These are phyloP conservation scores for Phaeodactylum tricornutum DNA, from an alignment of 108 stramenopile genomes.

Conservation along the genomic window DNA sequence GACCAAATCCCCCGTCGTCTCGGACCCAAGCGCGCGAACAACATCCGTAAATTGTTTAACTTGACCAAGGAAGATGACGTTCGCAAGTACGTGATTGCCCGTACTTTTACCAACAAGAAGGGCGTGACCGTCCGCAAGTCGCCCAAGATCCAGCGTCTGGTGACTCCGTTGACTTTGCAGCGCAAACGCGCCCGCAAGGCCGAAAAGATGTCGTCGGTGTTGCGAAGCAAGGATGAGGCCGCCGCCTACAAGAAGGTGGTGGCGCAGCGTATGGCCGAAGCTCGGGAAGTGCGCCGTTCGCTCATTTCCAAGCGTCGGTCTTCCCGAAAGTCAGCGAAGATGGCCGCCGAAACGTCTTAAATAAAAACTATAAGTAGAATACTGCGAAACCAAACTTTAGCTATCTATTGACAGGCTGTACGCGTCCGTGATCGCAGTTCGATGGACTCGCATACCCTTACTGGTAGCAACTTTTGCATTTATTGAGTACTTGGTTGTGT, in stretches of 20 bases:
- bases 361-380: background rate
- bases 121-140: conserved; percentile 86
- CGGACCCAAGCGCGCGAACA: conserved; percentile 99
- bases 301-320: conserved; percentile 96
- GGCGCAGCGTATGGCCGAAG: conserved; percentile 89
- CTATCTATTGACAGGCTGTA: background rate
- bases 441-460: too few species aligned
- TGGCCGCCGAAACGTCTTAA: conserved; percentile 34
- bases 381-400: background rate
- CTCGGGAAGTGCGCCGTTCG: conserved; percentile 90
- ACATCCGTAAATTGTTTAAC: conserved; percentile 99
- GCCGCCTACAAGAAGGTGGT: conserved; percentile 95
- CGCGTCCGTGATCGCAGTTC: too few species aligned
- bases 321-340: conserved; percentile 77
- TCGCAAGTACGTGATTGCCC: conserved; percentile 95
- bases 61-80: conserved; percentile 99
- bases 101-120: conserved; percentile 96
- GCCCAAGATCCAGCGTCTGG: conserved; percentile 99
- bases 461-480: background rate
- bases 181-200: conserved; percentile 90
- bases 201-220: conserved; percentile 56
- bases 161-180: conserved; percentile 93
- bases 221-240: conserved; percentile 84
- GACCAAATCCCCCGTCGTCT: conserved; percentile 90
- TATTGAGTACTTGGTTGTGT: background rate